These are phyloP conservation scores for Takakia lepidozioides DNA, from an alignment of 225 moss, liverwort and hornwort species.

Conservation along the genomic window DNA sequence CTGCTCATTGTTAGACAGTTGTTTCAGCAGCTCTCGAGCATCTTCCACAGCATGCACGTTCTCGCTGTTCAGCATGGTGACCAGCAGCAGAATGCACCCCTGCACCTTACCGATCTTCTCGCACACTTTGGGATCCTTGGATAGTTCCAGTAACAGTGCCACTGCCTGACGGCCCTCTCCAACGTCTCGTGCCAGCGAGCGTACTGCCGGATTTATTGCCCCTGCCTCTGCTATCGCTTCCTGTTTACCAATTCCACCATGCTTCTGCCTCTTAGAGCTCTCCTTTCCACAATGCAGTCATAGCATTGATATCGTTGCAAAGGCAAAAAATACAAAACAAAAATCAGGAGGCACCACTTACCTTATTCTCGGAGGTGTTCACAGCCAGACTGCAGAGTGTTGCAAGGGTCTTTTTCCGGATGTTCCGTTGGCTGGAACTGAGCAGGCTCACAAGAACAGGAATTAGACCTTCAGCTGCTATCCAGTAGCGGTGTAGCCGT, in stretches of 20 bases:
- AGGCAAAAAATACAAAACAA: too few relatives aligned
- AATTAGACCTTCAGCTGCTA: constrained; percentile 77
- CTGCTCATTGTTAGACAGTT: constrained; percentile 80
- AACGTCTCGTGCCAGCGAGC: constrained; percentile 82
- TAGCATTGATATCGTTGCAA: too few relatives aligned
- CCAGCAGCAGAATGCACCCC: constrained; percentile 84
- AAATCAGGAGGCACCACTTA: too few relatives aligned
- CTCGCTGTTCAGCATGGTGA: constrained; percentile 86
- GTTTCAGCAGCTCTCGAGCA: constrained; percentile 67
- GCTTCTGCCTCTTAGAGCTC: too few relatives aligned
- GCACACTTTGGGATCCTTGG: constrained; percentile 56
- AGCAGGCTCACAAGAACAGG: constrained; percentile 52
- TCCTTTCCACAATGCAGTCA: too few relatives aligned
- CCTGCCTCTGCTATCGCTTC: constrained; percentile 67
- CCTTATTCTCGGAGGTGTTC: constrained; percentile 79
- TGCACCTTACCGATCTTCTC: constrained; percentile 94
- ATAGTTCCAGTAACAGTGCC: constrained; percentile 77
- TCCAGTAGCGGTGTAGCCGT: constrained; percentile 80
- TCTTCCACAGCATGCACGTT: constrained; percentile 71
- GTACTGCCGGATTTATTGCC: constrained; percentile 71
- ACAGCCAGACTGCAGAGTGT: constrained; percentile 70
- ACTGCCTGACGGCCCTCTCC: constrained; percentile 89
- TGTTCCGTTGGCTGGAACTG: constrained; percentile 49
- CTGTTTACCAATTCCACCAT: too few relatives aligned
- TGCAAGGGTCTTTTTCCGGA: constrained; percentile 68